Evolutionary conservation across 495 filamentous ascomycete species (phyloP).

Genomic region (Pseudomonodictys pantanalensis): DNA sequence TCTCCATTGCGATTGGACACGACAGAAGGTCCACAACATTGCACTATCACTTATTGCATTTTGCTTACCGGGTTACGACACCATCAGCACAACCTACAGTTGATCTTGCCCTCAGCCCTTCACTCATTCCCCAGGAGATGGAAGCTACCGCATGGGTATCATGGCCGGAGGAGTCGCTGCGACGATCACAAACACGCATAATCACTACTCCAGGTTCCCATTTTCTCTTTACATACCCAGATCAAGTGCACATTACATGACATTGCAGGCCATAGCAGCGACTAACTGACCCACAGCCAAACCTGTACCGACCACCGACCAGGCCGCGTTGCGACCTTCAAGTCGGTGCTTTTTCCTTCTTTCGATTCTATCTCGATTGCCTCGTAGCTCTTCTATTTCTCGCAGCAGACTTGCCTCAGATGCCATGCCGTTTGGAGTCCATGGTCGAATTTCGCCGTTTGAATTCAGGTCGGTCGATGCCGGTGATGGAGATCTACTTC

Average conservation of each 20-base stretch:
- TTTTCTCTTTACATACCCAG: too few species aligned
- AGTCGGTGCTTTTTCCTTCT: neutral
- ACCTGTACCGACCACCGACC: conserved; percentile 1
- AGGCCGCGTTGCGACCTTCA: neutral
- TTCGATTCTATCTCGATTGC: neutral
- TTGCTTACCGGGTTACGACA: too few species aligned
- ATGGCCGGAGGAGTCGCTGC: too few species aligned
- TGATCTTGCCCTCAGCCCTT: too few species aligned
- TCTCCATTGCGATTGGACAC: too few species aligned
- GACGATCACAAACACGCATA: too few species aligned
- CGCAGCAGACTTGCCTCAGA: neutral
- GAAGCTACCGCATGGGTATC: too few species aligned
- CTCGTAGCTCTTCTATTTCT: neutral
- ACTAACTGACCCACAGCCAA: conserved; percentile 11
- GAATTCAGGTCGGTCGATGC: neutral
- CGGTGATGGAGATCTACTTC: neutral
- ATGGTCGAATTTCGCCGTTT: neutral
- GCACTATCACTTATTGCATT: too few species aligned
- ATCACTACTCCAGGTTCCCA: too few species aligned
- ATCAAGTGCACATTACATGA: conserved; percentile 11
- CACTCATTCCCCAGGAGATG: too few species aligned
- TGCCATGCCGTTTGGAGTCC: neutral
- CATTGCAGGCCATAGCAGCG: conserved; percentile 11
- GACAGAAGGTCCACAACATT: too few species aligned
- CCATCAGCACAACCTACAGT: too few species aligned